Conservation (phyloP, 306 rosid species). For the Prunus davidiana region DNA sequence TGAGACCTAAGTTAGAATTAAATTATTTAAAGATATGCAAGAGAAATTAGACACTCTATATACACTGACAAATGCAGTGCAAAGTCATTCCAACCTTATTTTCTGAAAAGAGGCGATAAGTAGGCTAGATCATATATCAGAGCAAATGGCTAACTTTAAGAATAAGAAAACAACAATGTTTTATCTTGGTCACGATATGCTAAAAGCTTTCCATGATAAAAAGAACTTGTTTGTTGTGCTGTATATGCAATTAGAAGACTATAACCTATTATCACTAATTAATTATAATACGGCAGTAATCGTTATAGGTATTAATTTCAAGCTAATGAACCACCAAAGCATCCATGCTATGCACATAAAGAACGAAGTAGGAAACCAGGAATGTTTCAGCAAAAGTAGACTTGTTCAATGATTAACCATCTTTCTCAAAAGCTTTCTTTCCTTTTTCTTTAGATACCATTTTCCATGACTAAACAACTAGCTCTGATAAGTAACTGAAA, state of each 20-base stretch:
- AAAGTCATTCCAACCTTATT: not conserved
- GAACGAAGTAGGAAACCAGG: not conserved
- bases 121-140: not conserved
- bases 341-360: not conserved
- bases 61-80: not conserved
- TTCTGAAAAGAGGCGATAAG: not conserved
- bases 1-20: not conserved
- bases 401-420: not conserved
- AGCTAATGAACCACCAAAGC: not conserved
- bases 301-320: too few relatives aligned
- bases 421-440: not conserved
- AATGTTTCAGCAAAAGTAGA: conserved; percentile 7
- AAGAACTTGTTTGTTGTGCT: too few relatives aligned
- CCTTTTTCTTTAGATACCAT: not conserved
- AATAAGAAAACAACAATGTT: too few relatives aligned
- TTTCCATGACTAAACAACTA: not conserved
- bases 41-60: not conserved
- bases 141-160: not conserved
- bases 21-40: not conserved
- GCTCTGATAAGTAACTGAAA: too few relatives aligned
- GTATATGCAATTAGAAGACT: too few relatives aligned
- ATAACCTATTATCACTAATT: too few relatives aligned
- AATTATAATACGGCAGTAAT: too few relatives aligned
- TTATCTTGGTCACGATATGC: too few relatives aligned
- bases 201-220: too few relatives aligned